These are phyloP conservation scores for Komagataella ulmi DNA, from an alignment of 805 yeast species.

Conservation along the genomic window DNA sequence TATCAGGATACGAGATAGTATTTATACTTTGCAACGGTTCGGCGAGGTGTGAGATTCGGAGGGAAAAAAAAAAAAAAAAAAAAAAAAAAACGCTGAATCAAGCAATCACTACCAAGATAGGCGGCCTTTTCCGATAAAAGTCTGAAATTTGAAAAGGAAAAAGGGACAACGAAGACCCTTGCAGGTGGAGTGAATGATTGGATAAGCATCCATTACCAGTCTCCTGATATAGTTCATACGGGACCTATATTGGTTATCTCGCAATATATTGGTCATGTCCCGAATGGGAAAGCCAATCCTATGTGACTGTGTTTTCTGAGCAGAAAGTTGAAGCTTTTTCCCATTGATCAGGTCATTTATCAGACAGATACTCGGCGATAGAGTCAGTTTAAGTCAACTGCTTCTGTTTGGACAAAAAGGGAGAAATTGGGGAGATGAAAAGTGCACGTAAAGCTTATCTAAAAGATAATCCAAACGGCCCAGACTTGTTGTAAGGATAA, in stretches of 20 bases:
- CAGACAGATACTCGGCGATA: neutral
- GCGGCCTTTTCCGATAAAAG: neutral
- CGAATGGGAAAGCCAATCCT: neutral
- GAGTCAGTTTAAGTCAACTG: neutral
- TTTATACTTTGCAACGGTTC: neutral
- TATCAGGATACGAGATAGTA: neutral
- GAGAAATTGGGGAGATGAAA: neutral
- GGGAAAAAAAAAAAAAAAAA: too few species aligned
- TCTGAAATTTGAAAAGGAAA: neutral
- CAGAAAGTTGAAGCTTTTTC: neutral
- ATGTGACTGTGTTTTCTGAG: neutral
- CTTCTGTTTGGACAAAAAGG: neutral
- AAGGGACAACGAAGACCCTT: too few species aligned
- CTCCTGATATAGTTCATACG: neutral
- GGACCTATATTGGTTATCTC: neutral
- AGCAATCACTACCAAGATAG: neutral
- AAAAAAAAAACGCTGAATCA: neutral
- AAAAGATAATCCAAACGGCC: neutral
- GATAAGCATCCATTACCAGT: too few species aligned
- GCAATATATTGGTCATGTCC: neutral
- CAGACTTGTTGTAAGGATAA: neutral
- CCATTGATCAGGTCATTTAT: neutral
- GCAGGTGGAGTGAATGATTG: too few species aligned
- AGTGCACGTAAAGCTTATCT: neutral
- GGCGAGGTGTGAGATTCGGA: neutral